Conservation (phyloP, 768 basidiomycete species). For the Pholiota molesta region DNA sequence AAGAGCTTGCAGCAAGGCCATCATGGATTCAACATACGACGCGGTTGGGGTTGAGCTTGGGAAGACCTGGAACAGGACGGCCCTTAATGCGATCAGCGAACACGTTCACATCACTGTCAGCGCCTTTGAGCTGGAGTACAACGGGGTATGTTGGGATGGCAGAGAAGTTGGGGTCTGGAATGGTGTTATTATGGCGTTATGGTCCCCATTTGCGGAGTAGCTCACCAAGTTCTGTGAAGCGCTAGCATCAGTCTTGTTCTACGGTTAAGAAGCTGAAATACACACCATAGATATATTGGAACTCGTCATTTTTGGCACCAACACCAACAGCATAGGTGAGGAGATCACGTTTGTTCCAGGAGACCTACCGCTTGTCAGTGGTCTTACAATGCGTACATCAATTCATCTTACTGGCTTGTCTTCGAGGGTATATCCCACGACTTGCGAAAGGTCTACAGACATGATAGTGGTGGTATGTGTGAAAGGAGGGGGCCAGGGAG, state of each 20-base stretch:
- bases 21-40: conserved; percentile 47
- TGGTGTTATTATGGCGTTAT: neutral
- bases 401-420: conserved; percentile 50
- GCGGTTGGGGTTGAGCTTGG: conserved; percentile 68
- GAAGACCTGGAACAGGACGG: conserved; percentile 62
- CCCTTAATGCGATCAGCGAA: conserved; percentile 59
- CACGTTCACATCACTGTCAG: conserved; percentile 66
- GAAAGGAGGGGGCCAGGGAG: neutral
- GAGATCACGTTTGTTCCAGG: conserved; percentile 86
- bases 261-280: neutral
- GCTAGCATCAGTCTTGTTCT: neutral
- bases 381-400: neutral
- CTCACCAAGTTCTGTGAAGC: conserved; percentile 55
- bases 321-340: conserved; percentile 80
- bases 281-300: conserved; percentile 72
- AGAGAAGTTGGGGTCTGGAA: conserved; percentile 51
- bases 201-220: neutral
- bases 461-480: conserved; percentile 15
- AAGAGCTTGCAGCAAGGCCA: neutral
- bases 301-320: conserved; percentile 78
- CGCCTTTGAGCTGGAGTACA: conserved; percentile 73
- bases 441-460: conserved; percentile 58
- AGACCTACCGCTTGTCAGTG: conserved; percentile 48
- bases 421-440: conserved; percentile 59
- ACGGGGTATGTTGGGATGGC: conserved; percentile 88